These are phyloP conservation scores for Elymus sibiricus DNA, from an alignment of 176 grass and related monocot species.

Conservation along the genomic window DNA sequence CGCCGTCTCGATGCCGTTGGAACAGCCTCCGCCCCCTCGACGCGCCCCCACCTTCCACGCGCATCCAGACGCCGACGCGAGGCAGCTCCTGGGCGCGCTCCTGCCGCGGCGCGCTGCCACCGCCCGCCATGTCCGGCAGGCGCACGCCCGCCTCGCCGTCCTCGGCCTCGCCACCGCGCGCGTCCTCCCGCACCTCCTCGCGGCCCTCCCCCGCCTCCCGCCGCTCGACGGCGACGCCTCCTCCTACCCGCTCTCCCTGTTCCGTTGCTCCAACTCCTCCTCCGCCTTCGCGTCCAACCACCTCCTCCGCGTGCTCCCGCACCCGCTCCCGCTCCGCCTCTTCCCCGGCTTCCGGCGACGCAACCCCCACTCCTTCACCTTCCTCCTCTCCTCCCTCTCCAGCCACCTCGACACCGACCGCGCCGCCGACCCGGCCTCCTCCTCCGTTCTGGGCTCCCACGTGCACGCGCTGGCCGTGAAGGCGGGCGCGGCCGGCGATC, in stretches of 20 bases:
- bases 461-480: slow-evolving; percentile 54
- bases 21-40: background rate
- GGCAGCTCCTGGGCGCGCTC: slow-evolving; percentile 28
- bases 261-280: slow-evolving; percentile 19
- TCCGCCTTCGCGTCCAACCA: slow-evolving; percentile 63
- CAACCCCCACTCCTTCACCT: slow-evolving; percentile 46
- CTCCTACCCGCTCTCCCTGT: slow-evolving; percentile 38
- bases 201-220: slow-evolving; percentile 39
- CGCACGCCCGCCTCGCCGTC: slow-evolving; percentile 60
- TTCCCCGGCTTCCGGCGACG: slow-evolving; percentile 43
- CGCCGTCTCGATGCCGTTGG: slow-evolving; percentile 30
- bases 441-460: slow-evolving; percentile 39
- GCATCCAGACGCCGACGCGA: background rate
- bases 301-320: slow-evolving; percentile 58
- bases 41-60: slow-evolving; percentile 37
- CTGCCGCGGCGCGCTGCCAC: slow-evolving; percentile 30
- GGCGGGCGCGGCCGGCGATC: slow-evolving; percentile 50
- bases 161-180: slow-evolving; percentile 49
- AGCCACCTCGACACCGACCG: slow-evolving; percentile 33
- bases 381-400: slow-evolving; percentile 53
- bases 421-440: background rate
- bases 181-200: slow-evolving; percentile 39
- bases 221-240: background rate
- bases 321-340: slow-evolving; percentile 42
- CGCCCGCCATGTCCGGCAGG: slow-evolving; percentile 48